A percentile compares a stretch with the other conserved stretches of the same genome.
phyloP scores from a whole-genome alignment of 129 eudicot genomes.

The Escallonia rubra region DNA sequence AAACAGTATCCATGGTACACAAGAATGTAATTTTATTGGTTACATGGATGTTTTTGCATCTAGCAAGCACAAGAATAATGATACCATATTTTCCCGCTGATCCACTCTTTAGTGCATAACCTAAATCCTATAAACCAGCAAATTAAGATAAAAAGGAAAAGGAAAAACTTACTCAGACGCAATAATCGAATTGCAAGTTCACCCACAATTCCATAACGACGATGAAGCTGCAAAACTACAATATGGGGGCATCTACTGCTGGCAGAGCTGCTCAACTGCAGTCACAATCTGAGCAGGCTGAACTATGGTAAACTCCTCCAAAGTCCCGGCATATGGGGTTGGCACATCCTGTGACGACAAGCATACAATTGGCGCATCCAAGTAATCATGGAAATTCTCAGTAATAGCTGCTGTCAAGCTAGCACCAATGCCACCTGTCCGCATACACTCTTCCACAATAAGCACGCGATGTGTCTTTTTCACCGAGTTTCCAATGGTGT shows the following conservation, averaged over 20 bases:
- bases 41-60: no score
- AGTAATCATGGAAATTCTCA: slow-evolving; percentile 58
- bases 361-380: slow-evolving; percentile 63
- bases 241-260: slow-evolving; percentile 11
- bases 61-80: no score
- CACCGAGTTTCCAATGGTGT: slow-evolving; percentile 61
- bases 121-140: not conserved
- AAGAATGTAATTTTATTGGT: no score
- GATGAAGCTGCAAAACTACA: not conserved
- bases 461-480: slow-evolving; percentile 67
- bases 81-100: no score
- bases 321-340: slow-evolving; percentile 62
- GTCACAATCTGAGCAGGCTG: slow-evolving; percentile 67
- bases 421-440: slow-evolving; percentile 74
- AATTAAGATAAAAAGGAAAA: not conserved
- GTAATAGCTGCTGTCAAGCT: slow-evolving; percentile 64
- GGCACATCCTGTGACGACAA: slow-evolving; percentile 74
- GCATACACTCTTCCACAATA: slow-evolving; percentile 74
- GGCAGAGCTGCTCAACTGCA: slow-evolving; percentile 68
- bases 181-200: not conserved
- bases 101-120: not conserved
- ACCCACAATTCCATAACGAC: not conserved
- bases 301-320: slow-evolving; percentile 67
- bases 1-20: no score
- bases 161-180: not conserved